phyloP scores from a whole-genome alignment of 257 asterid genomes.

The Ehretia macrophylla region DNA sequence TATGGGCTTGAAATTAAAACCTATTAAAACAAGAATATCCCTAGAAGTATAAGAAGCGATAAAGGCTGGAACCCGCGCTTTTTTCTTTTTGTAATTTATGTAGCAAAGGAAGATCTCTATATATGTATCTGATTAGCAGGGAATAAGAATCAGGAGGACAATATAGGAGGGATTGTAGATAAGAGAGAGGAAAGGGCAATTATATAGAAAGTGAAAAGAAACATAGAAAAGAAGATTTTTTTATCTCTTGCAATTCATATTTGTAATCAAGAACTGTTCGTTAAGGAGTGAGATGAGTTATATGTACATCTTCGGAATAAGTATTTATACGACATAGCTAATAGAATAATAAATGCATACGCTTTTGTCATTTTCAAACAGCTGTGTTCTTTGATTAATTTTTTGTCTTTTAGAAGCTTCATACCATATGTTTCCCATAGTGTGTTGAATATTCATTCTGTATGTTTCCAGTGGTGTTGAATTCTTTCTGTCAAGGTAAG shows the following conservation, averaged over 20 bases:
- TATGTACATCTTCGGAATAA: constrained; percentile 30
- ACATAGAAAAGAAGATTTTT: constrained; percentile 10
- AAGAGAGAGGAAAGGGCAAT: constrained; percentile 11
- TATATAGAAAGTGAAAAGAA: constrained; percentile 20
- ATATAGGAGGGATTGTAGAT: constrained; percentile 31
- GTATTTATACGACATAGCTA: constrained; percentile 11
- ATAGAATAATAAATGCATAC: not conserved
- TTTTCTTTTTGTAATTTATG: constrained; percentile 3
- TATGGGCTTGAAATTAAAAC: constrained; percentile 69
- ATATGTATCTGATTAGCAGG: not conserved
- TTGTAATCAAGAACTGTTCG: constrained; percentile 19
- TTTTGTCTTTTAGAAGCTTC: not conserved
- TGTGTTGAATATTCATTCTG: not conserved
- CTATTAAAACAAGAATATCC: constrained; percentile 45
- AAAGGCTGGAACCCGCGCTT: not conserved
- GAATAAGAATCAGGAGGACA: not conserved
- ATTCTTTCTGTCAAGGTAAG: too few species aligned
- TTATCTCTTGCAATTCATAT: not conserved
- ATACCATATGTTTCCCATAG: not conserved
- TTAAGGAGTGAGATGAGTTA: constrained; percentile 15
- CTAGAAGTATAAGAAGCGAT: constrained; percentile 9
- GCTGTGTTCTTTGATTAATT: not conserved
- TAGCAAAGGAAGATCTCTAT: constrained; percentile 1
- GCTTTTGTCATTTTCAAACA: not conserved
- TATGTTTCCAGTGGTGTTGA: not conserved